Percentiles rank a stretch among this genome's conserved stretches.
These are phyloP conservation scores for Aspergillus udagawae DNA, from an alignment of 2,329 filamentous ascomycete genomes.

Conservation along the genomic window DNA sequence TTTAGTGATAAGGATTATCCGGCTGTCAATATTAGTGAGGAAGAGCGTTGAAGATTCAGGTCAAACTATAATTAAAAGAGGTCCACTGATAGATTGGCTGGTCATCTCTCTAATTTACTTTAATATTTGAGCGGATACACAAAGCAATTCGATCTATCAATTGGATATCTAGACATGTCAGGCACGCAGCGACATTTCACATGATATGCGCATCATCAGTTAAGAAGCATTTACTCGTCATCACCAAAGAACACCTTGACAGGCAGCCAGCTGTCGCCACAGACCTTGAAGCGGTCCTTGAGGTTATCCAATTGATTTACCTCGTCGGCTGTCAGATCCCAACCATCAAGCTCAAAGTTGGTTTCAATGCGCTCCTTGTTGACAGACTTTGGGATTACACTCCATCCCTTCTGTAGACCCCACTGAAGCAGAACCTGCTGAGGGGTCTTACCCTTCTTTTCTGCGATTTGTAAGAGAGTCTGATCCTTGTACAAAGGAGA, in stretches of 20 bases:
- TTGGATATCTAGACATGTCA: constrained; percentile 18
- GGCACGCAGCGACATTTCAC: constrained; percentile 15
- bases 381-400: constrained; percentile 81
- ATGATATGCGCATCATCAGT: constrained; percentile 13
- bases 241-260: constrained; percentile 79
- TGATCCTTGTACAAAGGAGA: constrained; percentile 53
- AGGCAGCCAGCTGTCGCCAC: constrained; percentile 66
- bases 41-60: neutral
- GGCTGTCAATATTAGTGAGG: neutral
- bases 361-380: constrained; percentile 67
- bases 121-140: neutral
- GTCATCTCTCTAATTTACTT: too few relatives aligned
- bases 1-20: neutral
- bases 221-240: constrained; percentile 58
- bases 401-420: constrained; percentile 76
- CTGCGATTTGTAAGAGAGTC: constrained; percentile 48
- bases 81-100: too few relatives aligned
- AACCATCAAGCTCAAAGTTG: constrained; percentile 74
- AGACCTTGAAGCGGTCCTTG: constrained; percentile 77
- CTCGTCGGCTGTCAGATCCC: constrained; percentile 69
- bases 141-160: neutral
- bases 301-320: constrained; percentile 64
- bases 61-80: neutral
- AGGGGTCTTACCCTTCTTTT: constrained; percentile 53
- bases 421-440: constrained; percentile 60